Evolutionary conservation across 1,139 yeast species (phyloP).

Genomic region (Pichia sp.): DNA sequence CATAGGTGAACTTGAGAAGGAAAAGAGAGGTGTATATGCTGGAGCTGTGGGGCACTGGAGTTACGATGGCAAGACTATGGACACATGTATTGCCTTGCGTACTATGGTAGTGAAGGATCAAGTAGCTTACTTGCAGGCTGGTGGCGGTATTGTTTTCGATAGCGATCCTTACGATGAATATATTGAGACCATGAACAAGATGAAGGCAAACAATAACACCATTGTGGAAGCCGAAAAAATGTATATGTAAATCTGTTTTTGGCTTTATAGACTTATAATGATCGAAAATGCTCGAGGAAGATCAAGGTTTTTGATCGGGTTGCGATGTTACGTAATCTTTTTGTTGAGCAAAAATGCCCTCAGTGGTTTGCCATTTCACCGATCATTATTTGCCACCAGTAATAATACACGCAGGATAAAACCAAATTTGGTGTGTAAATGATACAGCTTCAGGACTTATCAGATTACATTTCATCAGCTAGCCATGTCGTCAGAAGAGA

Average conservation of each 20-base stretch:
- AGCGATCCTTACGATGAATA: slow-evolving; percentile 95
- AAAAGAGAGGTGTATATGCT: slow-evolving; percentile 93
- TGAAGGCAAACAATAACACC: slow-evolving; percentile 88
- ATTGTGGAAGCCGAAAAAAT: slow-evolving; percentile 79
- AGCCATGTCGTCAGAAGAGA: slow-evolving; percentile 9
- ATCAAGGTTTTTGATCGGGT: neutral
- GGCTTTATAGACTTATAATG: too few relatives aligned
- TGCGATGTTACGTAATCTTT: neutral
- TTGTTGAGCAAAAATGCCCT: neutral
- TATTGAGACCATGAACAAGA: slow-evolving; percentile 93
- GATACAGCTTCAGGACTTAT: too few relatives aligned
- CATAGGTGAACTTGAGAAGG: slow-evolving; percentile 82
- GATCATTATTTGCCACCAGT: slow-evolving; percentile 2
- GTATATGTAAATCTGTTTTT: slow-evolving; percentile 15
- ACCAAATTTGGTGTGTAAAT: too few relatives aligned
- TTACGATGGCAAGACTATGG: slow-evolving; percentile 88
- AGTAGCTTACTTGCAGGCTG: slow-evolving; percentile 90
- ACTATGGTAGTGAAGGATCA: slow-evolving; percentile 95
- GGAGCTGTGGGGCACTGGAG: slow-evolving; percentile 99
- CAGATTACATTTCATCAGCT: neutral
- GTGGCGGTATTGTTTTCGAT: slow-evolving; percentile 96
- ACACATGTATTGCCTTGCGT: slow-evolving; percentile 93
- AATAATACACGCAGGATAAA: too few relatives aligned
- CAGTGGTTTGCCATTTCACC: neutral
- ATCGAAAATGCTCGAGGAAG: too few relatives aligned